Base-by-base conservation (phyloP, 2,329 filamentous ascomycete species). In the Cladophialophora immunda region DNA sequence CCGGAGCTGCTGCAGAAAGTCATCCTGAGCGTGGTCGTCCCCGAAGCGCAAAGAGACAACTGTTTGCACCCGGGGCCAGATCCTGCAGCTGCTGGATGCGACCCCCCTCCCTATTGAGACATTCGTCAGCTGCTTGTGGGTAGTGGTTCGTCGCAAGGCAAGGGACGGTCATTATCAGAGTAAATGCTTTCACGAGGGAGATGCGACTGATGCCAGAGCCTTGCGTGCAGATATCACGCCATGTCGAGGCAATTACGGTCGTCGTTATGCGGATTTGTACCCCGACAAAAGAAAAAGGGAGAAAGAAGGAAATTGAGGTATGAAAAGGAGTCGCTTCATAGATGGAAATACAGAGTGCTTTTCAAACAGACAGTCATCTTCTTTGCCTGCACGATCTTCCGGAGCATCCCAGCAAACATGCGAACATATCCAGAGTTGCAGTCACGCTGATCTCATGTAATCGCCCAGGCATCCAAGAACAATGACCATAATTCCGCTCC, bases 61-160 rank as follows among this genome's bases (percentile, higher is more conserved):
- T 64, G 62, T 53, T 27, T 64, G 29, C 55, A 58, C 17, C 62
- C 62, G 1, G 62, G 62, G 3, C 55, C 62, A n/a, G 41, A 64
- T 54, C 19, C 54, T 7, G 55, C 62, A 0, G 62, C 62, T 6
- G 62, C 62, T 8, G 62, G 62, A 22, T 64, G 62, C 41, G 54
- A 13, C 30, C 62, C 62, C 17, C 62, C 62, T 11, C 62, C 62
- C 8, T 58, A 53, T 2, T 64, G 36, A 38, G 15, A 61, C 29
- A 4, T 25, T 9, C 15, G 5, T 11, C 19, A 8, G 15, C 22
- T 13, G 11, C 13, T 4, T 15, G 2, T 50, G 19, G 3, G 17
- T n/a, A 41, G 15, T 7, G 15, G 15, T n/a, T 17, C 7, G 38
- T n/a, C 38, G 17, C 38, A n/a, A 5, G 17, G 15, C 32, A 11